A percentile compares a stretch with the other conserved stretches of the same genome.
phyloP scores from a whole-genome alignment of 805 yeast species.

The Clavispora vitiphila region DNA sequence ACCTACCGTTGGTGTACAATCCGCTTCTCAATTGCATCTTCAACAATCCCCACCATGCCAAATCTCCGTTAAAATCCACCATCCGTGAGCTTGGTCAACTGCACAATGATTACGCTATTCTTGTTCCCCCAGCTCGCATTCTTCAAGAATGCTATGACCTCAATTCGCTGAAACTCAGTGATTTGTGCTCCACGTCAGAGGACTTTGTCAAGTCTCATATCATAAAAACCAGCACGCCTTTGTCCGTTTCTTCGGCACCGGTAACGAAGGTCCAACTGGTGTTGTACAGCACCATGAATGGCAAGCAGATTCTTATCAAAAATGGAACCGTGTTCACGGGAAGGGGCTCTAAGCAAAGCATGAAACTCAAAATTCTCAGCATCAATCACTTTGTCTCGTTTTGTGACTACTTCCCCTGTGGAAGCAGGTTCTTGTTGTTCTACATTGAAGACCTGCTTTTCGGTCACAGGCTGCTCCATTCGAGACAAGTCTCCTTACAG shows the following conservation, averaged over 20 bases:
- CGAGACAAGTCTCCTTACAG: not conserved
- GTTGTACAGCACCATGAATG: slow-evolving; percentile 51
- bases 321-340: slow-evolving; percentile 52
- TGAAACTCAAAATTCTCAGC: slow-evolving; percentile 39
- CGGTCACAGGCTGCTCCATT: slow-evolving; percentile 3
- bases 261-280: slow-evolving; percentile 32
- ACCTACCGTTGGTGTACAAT: slow-evolving; percentile 52
- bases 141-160: slow-evolving; percentile 34
- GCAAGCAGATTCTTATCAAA: slow-evolving; percentile 50
- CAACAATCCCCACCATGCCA: slow-evolving; percentile 47
- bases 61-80: slow-evolving; percentile 44
- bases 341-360: slow-evolving; percentile 49
- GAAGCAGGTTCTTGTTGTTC: slow-evolving; percentile 51
- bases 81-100: slow-evolving; percentile 36
- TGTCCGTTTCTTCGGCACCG: slow-evolving; percentile 20
- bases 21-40: slow-evolving; percentile 63
- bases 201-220: slow-evolving; percentile 65
- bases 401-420: slow-evolving; percentile 55
- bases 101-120: slow-evolving; percentile 50
- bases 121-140: slow-evolving; percentile 58
- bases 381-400: slow-evolving; percentile 50
- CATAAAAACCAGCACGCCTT: slow-evolving; percentile 27
- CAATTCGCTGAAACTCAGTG: slow-evolving; percentile 30
- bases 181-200: slow-evolving; percentile 47
- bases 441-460: slow-evolving; percentile 41